Percentiles rank a stretch among this genome's conserved stretches.
Conservation (phyloP, 768 basidiomycete genomes). For the Cystofilobasidium capitatum region DNA sequence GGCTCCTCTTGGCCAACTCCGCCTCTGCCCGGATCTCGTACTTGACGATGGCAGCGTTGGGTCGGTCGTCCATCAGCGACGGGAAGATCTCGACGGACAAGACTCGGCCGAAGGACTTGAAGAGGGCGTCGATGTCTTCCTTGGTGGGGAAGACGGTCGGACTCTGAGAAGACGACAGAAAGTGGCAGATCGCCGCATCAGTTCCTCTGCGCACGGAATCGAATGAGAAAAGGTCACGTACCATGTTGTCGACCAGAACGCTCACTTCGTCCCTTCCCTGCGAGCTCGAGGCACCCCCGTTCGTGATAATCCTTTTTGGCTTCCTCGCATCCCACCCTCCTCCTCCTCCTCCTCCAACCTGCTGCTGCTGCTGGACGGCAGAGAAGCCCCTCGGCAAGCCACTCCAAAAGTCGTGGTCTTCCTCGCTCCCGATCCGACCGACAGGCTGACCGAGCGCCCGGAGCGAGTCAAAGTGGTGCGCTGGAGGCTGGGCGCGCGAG, state of each 20-base stretch:
- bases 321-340: background rate
- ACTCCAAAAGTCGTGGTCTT: background rate
- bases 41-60: slow-evolving; percentile 19
- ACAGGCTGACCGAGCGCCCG: slow-evolving; percentile 8
- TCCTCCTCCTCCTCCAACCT: background rate
- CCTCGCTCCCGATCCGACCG: background rate
- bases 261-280: background rate
- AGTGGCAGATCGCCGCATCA: background rate
- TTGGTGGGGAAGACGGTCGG: slow-evolving; percentile 14
- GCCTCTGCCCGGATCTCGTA: slow-evolving; percentile 12
- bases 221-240: background rate
- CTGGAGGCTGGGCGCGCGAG: slow-evolving; percentile 17
- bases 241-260: slow-evolving; percentile 21
- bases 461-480: slow-evolving; percentile 13
- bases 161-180: background rate
- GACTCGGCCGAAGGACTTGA: slow-evolving; percentile 9
- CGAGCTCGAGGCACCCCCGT: background rate
- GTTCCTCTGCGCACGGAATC: too few species aligned
- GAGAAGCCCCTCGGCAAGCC: background rate
- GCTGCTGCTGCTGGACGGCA: background rate
- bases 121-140: slow-evolving; percentile 24
- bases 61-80: slow-evolving; percentile 6
- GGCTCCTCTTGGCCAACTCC: background rate
- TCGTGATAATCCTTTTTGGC: background rate
- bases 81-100: slow-evolving; percentile 10